phyloP scores from a whole-genome alignment of 371 early-diverging fungal genomes.

The Mucor irregularis region DNA sequence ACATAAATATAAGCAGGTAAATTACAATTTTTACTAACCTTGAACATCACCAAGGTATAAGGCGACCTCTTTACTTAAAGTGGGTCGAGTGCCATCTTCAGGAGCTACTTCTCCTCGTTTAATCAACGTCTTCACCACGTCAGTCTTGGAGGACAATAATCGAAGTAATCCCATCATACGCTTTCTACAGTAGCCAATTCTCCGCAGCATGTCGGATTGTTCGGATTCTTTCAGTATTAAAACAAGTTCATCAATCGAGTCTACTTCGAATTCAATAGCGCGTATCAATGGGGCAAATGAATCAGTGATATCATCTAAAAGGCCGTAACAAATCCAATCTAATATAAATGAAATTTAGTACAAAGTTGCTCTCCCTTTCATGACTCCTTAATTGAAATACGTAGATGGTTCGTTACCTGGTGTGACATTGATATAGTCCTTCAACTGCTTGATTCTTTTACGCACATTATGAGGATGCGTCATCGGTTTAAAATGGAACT shows the following conservation, averaged over 20 bases:
- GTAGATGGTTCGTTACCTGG: conserved; percentile 45
- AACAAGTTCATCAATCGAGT: conserved; percentile 89
- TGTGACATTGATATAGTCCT: conserved; percentile 62
- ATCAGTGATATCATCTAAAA: conserved; percentile 86
- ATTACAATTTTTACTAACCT: conserved; percentile 32
- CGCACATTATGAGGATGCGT: conserved; percentile 78
- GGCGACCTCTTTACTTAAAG: conserved; percentile 63
- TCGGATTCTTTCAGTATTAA: conserved; percentile 87
- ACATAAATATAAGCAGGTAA: neutral
- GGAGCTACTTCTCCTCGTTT: conserved; percentile 69
- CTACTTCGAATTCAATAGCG: conserved; percentile 86
- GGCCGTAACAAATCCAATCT: conserved; percentile 90
- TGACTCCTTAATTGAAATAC: neutral
- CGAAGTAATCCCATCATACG: conserved; percentile 75
- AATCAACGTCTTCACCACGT: conserved; percentile 77
- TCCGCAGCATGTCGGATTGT: conserved; percentile 83
- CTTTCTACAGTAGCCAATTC: conserved; percentile 85
- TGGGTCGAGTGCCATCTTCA: conserved; percentile 36
- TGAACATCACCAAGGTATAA: conserved; percentile 93
- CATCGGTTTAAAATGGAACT: conserved; percentile 75
- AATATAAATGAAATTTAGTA: conserved; percentile 39
- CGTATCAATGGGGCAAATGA: conserved; percentile 78
- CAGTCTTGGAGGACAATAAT: conserved; percentile 76
- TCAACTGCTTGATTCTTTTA: conserved; percentile 70
- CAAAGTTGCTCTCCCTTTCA: neutral